These are phyloP conservation scores for Diacronema lutheri DNA, from an alignment of 78 protist genomes.

Conservation along the genomic window DNA sequence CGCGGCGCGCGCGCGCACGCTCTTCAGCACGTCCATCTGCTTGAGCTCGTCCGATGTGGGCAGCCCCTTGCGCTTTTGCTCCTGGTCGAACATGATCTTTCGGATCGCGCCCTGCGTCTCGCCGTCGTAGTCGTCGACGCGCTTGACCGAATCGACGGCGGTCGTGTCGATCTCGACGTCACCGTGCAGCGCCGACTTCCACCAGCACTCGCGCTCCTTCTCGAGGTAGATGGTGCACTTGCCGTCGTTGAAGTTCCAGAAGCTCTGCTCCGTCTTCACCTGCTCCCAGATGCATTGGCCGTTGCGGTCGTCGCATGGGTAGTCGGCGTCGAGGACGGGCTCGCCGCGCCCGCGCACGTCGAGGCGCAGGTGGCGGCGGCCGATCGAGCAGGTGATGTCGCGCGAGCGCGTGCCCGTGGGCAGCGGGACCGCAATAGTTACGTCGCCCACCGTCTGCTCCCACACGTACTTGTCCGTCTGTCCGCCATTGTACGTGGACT, in stretches of 20 bases:
- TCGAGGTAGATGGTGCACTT: background rate
- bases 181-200: background rate
- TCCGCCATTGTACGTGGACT: background rate
- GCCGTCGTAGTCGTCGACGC: background rate
- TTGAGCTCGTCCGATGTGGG: conserved; percentile 6
- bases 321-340: background rate
- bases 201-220: conserved; percentile 3
- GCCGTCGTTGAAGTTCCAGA: background rate
- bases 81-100: conserved; percentile 21
- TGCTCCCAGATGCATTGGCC: background rate
- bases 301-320: conserved; percentile 17
- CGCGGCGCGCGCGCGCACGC: too few relatives aligned
- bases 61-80: background rate
- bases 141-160: background rate
- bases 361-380: background rate
- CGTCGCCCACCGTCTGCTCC: conserved; percentile 16
- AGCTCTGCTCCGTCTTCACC: background rate
- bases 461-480: background rate
- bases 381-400: background rate
- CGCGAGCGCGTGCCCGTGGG: background rate
- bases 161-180: conserved; percentile 16
- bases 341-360: background rate
- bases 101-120: conserved; percentile 26
- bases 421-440: background rate
- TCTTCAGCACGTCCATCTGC: background rate